A percentile compares a stretch with the other conserved stretches of the same genome.
phyloP scores from a whole-genome alignment of 2,329 filamentous ascomycete species.

The Aspergillus novofumigatus region DNA sequence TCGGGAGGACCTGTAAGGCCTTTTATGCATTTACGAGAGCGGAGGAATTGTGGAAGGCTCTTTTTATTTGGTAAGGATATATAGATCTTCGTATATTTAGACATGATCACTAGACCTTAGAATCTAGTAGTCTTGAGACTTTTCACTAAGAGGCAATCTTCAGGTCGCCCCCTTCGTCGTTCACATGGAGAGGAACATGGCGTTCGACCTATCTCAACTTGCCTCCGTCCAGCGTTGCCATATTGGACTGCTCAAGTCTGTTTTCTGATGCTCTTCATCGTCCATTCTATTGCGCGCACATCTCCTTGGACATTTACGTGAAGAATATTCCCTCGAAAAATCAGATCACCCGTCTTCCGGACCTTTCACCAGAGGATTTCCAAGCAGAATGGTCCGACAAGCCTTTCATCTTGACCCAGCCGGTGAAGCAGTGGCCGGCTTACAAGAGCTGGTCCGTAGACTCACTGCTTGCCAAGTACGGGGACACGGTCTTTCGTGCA shows the following conservation, averaged over 20 bases:
- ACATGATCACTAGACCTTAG: neutral
- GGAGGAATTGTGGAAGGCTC: constrained; percentile 83
- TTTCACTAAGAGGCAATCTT: constrained; percentile 13
- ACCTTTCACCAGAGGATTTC: constrained; percentile 71
- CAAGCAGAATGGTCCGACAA: constrained; percentile 68
- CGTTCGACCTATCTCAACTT: constrained; percentile 69
- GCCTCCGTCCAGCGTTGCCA: constrained; percentile 49
- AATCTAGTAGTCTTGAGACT: constrained; percentile 1
- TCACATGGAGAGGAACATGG: constrained; percentile 80
- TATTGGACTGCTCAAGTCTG: constrained; percentile 68
- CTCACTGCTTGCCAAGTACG: constrained; percentile 61
- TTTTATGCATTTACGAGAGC: constrained; percentile 78
- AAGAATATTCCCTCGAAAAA: constrained; percentile 69
- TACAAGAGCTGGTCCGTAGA: constrained; percentile 70
- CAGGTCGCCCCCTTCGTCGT: constrained; percentile 34
- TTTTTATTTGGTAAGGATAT: constrained; percentile 75
- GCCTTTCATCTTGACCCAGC: constrained; percentile 82
- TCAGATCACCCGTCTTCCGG: constrained; percentile 63
- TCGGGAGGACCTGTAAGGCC: constrained; percentile 78
- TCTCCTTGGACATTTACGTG: constrained; percentile 62
- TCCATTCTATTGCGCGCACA: constrained; percentile 83
- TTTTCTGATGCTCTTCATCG: constrained; percentile 89
- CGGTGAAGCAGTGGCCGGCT: constrained; percentile 77
- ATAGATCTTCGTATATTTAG: constrained; percentile 1
- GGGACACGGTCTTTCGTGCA: constrained; percentile 69